These are phyloP conservation scores for Ormosia semicastrata DNA, from an alignment of 306 rosid species.

Conservation along the genomic window DNA sequence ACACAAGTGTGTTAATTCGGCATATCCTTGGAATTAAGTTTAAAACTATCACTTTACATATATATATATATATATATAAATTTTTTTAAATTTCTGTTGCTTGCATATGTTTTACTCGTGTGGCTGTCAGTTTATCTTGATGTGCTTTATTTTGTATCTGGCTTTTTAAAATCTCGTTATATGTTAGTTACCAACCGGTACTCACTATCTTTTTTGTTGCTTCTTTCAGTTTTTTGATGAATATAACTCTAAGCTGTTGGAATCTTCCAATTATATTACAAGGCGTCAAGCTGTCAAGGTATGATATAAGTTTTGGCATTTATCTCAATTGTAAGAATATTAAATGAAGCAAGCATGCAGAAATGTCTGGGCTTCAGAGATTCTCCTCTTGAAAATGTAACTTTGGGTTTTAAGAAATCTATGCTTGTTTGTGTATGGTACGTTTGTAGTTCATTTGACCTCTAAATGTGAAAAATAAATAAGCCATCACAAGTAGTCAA, in stretches of 20 bases:
- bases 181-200: constrained; percentile 7
- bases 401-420: neutral
- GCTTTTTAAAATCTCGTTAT: neutral
- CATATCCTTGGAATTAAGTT: neutral
- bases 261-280: constrained; percentile 86
- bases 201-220: constrained; percentile 5
- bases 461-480: neutral
- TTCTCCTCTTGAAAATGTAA: constrained; percentile 15
- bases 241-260: constrained; percentile 82
- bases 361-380: neutral
- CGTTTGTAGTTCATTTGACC: neutral
- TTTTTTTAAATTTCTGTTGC: neutral
- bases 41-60: neutral
- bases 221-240: constrained; percentile 76
- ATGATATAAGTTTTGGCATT: constrained; percentile 24
- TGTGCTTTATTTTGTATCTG: neutral
- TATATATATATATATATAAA: too few species aligned
- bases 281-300: constrained; percentile 97
- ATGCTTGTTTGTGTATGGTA: neutral
- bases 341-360: neutral
- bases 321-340: neutral
- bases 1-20: neutral
- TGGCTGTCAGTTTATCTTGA: neutral
- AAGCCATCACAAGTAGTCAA: neutral
- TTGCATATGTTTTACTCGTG: neutral